Conservation (phyloP, 2,329 filamentous ascomycete species). For the Tetracladium maxilliforme region DNA sequence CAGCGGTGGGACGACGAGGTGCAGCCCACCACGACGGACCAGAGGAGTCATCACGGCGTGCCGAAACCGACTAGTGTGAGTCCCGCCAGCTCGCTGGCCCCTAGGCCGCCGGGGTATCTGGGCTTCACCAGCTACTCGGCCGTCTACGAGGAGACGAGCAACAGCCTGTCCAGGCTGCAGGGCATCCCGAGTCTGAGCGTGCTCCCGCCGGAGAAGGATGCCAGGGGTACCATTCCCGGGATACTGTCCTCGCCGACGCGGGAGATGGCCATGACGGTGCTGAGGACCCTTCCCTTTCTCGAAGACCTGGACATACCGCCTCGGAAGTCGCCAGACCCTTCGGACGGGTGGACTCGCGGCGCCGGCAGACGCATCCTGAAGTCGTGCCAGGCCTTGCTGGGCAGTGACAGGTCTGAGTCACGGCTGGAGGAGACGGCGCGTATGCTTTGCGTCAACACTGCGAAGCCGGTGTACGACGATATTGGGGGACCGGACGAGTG, state of each 20-base stretch:
- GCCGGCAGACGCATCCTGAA: too few species aligned
- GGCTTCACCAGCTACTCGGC: slow-evolving; percentile 15
- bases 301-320: slow-evolving; percentile 4
- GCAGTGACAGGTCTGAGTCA: slow-evolving; percentile 8
- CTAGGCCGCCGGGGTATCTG: too few species aligned
- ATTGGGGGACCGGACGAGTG: slow-evolving; percentile 11
- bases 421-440: slow-evolving; percentile 8
- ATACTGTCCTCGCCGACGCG: slow-evolving; percentile 12
- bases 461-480: slow-evolving; percentile 10
- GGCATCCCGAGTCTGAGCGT: slow-evolving; percentile 10
- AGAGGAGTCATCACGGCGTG: too few species aligned
- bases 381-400: too few species aligned
- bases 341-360: too few species aligned
- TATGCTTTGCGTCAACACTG: slow-evolving; percentile 12
- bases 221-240: slow-evolving; percentile 11
- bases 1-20: too few species aligned
- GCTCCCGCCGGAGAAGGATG: slow-evolving; percentile 6
- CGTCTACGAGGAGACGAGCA: slow-evolving; percentile 14
- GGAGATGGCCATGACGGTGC: slow-evolving; percentile 7
- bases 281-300: slow-evolving; percentile 7
- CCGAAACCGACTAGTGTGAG: too few species aligned
- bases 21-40: too few species aligned
- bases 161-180: slow-evolving; percentile 8
- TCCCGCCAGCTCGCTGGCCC: too few species aligned
- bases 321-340: slow-evolving; percentile 10